Conservation (phyloP, 805 yeast genomes). For the Candida silvatica region DNA sequence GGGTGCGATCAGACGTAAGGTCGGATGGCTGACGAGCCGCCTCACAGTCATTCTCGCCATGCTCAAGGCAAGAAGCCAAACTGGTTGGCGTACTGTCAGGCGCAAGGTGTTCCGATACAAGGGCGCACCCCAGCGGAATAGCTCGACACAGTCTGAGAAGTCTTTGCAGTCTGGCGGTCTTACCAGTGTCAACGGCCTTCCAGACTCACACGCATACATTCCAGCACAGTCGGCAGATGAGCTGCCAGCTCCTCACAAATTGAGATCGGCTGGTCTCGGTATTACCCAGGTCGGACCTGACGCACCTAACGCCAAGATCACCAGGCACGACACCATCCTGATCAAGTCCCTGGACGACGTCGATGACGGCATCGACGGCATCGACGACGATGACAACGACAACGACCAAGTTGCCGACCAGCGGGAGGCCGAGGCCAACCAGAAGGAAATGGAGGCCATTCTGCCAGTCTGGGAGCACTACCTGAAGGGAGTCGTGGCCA, state of each 20-base stretch:
- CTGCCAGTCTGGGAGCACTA: slow-evolving; percentile 21
- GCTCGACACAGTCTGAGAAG: not conserved
- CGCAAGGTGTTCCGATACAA: not conserved
- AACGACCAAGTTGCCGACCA: not conserved
- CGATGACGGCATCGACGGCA: not conserved
- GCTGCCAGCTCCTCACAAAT: slow-evolving; percentile 1
- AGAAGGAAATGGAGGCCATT: slow-evolving; percentile 9
- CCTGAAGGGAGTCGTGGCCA: slow-evolving; percentile 15
- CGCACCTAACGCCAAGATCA: not conserved
- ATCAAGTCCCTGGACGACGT: slow-evolving; percentile 1
- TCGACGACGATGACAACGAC: not conserved
- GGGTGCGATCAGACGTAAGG: slow-evolving; percentile 24
- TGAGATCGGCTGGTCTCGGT: not conserved
- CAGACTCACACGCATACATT: not conserved
- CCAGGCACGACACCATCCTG: slow-evolving; percentile 2
- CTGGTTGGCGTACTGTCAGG: slow-evolving; percentile 12
- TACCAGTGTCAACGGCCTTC: not conserved
- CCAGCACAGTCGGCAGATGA: not conserved
- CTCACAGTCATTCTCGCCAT: slow-evolving; percentile 6
- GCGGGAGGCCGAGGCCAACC: slow-evolving; percentile 1
- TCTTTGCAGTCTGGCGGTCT: not conserved
- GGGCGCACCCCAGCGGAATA: not conserved
- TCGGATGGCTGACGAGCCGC: slow-evolving; percentile 17
- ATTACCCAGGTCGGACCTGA: not conserved
- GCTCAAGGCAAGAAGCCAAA: slow-evolving; percentile 8